These are phyloP conservation scores for Chlorophyllum brunneum DNA, from an alignment of 768 basidiomycete genomes.

Conservation along the genomic window DNA sequence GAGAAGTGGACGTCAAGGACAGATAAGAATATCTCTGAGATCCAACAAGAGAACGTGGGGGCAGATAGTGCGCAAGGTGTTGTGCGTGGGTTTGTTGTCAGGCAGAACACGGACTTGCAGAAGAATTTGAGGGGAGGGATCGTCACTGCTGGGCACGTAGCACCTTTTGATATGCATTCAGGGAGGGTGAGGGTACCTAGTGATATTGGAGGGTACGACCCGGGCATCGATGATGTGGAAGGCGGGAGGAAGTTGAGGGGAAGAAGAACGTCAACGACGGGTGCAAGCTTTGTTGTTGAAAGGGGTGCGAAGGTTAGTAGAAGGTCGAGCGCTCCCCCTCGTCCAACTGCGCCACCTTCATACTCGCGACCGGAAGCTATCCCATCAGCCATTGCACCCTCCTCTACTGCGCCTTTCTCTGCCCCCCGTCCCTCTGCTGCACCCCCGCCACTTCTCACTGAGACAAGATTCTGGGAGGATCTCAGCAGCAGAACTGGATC, in stretches of 20 bases:
- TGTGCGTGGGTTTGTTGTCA: slow-evolving; percentile 5
- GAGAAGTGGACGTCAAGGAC: slow-evolving; percentile 22
- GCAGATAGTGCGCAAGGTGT: slow-evolving; percentile 12
- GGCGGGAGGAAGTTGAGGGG: slow-evolving; percentile 1
- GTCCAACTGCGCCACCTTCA: background rate
- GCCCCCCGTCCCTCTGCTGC: background rate
- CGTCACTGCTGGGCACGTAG: background rate
- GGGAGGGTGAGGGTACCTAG: background rate
- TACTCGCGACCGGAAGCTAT: background rate
- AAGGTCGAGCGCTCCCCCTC: slow-evolving; percentile 19
- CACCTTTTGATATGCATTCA: background rate
- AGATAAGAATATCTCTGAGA: slow-evolving; percentile 21
- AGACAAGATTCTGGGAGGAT: slow-evolving; percentile 4
- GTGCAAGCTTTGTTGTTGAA: background rate
- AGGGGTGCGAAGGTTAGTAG: slow-evolving; percentile 12
- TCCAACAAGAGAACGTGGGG: slow-evolving; percentile 16
- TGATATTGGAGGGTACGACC: background rate
- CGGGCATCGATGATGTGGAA: background rate
- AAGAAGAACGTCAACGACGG: background rate
- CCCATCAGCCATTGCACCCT: background rate
- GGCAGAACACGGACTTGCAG: slow-evolving; percentile 4
- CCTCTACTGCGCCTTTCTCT: background rate
- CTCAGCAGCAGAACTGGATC: slow-evolving; percentile 3
- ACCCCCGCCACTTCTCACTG: background rate
- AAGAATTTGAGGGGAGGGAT: slow-evolving; percentile 8